Evolutionary conservation across 2,329 filamentous ascomycete genomes (phyloP).

Genomic region (Sclerotinia trifoliorum): DNA sequence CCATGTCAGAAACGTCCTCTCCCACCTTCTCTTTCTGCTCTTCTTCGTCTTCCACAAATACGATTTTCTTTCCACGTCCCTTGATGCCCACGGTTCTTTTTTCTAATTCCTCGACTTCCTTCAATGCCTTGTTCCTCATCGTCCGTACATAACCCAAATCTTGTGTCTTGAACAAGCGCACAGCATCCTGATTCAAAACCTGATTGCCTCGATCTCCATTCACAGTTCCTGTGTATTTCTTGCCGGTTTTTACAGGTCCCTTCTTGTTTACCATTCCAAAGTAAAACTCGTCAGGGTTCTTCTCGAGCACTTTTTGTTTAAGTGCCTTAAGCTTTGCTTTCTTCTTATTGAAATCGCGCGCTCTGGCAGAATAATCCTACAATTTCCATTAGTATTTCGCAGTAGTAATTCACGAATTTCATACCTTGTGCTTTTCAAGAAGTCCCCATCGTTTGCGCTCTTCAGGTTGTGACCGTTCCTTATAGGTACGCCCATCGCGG

Average conservation of each 20-base stretch:
- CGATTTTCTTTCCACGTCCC: conserved; percentile 39
- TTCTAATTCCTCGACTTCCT: conserved; percentile 57
- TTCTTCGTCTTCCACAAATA: conserved; percentile 40
- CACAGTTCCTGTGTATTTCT: conserved; percentile 55
- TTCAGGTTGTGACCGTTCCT: conserved; percentile 82
- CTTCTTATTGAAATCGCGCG: conserved; percentile 65
- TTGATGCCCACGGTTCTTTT: conserved; percentile 48
- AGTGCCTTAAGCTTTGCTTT: conserved; percentile 59
- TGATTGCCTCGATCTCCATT: conserved; percentile 58
- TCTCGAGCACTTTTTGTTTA: conserved; percentile 59
- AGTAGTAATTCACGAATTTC: conserved; percentile 20
- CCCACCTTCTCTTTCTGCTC: conserved; percentile 31
- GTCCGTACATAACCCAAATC: conserved; percentile 65
- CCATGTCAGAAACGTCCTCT: conserved; percentile 36
- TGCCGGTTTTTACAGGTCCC: conserved; percentile 53
- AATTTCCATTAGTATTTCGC: conserved; percentile 17
- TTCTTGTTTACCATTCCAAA: conserved; percentile 65
- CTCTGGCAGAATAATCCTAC: conserved; percentile 63
- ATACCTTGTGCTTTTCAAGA: conserved; percentile 90
- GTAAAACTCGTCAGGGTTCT: conserved; percentile 73
- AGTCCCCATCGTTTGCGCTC: conserved; percentile 85
- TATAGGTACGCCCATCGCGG: conserved; percentile 67
- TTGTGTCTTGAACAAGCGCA: conserved; percentile 66
- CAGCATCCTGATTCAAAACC: conserved; percentile 55
- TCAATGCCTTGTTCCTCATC: conserved; percentile 57